Percentiles rank a stretch among this genome's conserved stretches.
Evolutionary conservation across 2,329 filamentous ascomycete species (phyloP).

Genomic region (Mycocentrospora acerina): DNA sequence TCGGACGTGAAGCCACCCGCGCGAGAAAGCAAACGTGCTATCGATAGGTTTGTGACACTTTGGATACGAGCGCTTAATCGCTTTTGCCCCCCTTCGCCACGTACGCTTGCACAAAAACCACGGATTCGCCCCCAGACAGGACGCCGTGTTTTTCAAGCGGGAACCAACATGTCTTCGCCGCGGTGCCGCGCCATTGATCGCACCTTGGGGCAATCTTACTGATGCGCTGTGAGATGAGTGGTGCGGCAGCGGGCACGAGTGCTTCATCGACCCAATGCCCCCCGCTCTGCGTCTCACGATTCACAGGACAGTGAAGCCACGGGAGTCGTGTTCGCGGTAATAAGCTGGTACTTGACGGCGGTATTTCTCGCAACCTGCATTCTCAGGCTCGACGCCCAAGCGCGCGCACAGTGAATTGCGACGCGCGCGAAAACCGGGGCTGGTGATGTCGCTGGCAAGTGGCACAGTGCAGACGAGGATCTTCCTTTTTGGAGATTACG

Average conservation of each 20-base stretch:
- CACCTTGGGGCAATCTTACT: conserved; percentile 9
- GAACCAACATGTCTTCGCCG: conserved; percentile 6
- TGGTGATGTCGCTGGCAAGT: conserved; percentile 5
- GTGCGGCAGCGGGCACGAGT: conserved; percentile 2
- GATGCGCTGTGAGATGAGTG: conserved; percentile 2
- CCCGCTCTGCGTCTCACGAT: too few relatives aligned
- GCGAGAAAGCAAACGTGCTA: conserved; percentile 5
- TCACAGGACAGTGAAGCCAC: too few relatives aligned
- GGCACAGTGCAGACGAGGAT: not conserved
- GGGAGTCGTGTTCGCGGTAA: too few relatives aligned
- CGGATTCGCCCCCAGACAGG: conserved; percentile 1
- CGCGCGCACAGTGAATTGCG: conserved; percentile 10
- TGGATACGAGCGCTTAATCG: conserved; percentile 3
- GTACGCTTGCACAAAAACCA: conserved; percentile 4
- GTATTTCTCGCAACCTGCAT: too few relatives aligned
- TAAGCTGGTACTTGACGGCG: too few relatives aligned
- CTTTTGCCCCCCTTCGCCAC: not conserved
- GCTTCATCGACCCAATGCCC: conserved; percentile 5
- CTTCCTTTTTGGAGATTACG: conserved; percentile 9
- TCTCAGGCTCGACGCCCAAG: conserved; percentile 9
- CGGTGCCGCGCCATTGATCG: conserved; percentile 9
- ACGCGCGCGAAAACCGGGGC: conserved; percentile 10
- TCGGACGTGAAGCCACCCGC: conserved; percentile 1
- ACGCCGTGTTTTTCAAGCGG: conserved; percentile 3
- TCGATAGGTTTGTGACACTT: conserved; percentile 6